Conservation (phyloP, 1,284 basidiomycete genomes). For the Fomes fomentarius region DNA sequence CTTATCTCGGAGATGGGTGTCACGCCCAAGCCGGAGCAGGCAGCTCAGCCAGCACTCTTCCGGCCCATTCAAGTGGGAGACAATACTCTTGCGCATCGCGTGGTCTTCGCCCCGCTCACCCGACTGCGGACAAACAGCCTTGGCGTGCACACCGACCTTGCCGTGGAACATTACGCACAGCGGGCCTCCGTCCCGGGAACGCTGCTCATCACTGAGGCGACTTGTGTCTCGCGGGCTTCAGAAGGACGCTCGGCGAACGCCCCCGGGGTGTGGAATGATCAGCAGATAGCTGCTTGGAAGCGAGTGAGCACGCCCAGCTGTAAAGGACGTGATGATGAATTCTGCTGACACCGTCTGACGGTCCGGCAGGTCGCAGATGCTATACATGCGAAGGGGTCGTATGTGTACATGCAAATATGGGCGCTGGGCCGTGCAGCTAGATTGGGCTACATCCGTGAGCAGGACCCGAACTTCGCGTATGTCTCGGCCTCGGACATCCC, state of each 20-base stretch:
- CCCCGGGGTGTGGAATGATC: conserved; percentile 46
- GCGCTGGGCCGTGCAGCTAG: conserved; percentile 44
- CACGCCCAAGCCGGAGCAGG: no score
- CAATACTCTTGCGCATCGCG: conserved; percentile 43
- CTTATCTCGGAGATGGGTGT: no score
- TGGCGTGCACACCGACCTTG: conserved; percentile 32
- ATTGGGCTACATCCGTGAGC: conserved; percentile 30
- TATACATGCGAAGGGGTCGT: conserved; percentile 38
- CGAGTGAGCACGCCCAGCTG: conserved; percentile 30
- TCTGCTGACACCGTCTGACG: neutral
- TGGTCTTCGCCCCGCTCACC: conserved; percentile 53
- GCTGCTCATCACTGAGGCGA: conserved; percentile 52
- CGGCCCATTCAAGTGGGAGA: conserved; percentile 46
- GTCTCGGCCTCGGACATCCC: conserved; percentile 46
- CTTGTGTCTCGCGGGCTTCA: conserved; percentile 41
- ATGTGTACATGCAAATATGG: conserved; percentile 52
- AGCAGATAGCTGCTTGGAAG: conserved; percentile 52
- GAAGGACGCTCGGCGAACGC: conserved; percentile 37
- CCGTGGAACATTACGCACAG: conserved; percentile 50
- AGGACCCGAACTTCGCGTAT: conserved; percentile 40
- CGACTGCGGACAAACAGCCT: conserved; percentile 34
- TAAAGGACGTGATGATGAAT: neutral
- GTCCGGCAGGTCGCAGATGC: conserved; percentile 13
- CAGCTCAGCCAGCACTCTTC: conserved; percentile 45
- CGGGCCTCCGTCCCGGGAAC: conserved; percentile 47